Evolutionary conservation across 2,329 filamentous ascomycete genomes (phyloP).

Genomic region (Fusarium anguioides): DNA sequence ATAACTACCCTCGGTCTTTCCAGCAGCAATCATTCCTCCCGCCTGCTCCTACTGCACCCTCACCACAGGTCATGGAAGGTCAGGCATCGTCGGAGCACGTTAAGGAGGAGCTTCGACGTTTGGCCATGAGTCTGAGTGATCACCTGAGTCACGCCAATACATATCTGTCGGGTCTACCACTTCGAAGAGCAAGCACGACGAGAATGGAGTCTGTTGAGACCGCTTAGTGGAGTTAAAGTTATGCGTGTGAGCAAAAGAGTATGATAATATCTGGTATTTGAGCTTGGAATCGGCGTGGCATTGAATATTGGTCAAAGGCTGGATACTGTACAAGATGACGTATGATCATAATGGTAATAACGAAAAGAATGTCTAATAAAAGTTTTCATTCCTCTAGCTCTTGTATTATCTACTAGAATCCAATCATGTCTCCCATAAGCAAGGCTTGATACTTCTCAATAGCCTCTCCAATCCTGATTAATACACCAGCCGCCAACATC

Average conservation of each 20-base stretch:
- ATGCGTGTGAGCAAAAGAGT: not conserved
- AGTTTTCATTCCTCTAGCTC: not conserved
- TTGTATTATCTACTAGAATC: constrained; percentile 41
- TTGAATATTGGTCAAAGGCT: not conserved
- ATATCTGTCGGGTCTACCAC: constrained; percentile 56
- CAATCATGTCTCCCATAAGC: constrained; percentile 76
- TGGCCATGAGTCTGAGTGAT: constrained; percentile 62
- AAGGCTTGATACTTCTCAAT: constrained; percentile 83
- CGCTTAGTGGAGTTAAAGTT: constrained; percentile 11
- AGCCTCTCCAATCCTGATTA: constrained; percentile 83
- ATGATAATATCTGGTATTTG: not conserved
- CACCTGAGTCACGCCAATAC: constrained; percentile 59
- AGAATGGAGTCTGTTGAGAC: constrained; percentile 45
- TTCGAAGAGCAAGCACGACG: constrained; percentile 50
- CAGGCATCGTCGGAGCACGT: constrained; percentile 63
- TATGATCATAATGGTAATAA: constrained; percentile 27
- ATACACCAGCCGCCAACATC: constrained; percentile 79
- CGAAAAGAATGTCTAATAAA: constrained; percentile 26
- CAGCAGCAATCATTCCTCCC: constrained; percentile 40
- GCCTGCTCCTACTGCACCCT: constrained; percentile 59
- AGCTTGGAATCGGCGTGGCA: not conserved
- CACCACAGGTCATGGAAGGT: constrained; percentile 65
- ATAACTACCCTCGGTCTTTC: constrained; percentile 29
- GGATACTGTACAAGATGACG: constrained; percentile 4
- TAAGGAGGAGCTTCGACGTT: constrained; percentile 61